phyloP scores from a whole-genome alignment of 2,329 filamentous ascomycete species.

The Alternaria longipes region DNA sequence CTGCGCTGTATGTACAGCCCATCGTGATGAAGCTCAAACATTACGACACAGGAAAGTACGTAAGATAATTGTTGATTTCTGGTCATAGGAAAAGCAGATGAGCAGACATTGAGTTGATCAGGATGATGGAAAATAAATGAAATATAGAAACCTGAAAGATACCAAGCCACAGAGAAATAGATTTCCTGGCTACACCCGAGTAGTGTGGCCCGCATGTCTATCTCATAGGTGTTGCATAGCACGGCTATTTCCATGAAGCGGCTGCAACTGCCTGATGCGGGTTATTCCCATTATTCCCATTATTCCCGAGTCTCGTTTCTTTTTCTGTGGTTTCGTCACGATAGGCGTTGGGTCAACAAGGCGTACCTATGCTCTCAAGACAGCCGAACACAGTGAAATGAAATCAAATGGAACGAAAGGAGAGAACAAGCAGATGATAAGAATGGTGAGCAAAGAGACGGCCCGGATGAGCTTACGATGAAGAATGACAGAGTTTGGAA shows the following conservation, averaged over 20 bases:
- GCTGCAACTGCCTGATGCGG: too few relatives aligned
- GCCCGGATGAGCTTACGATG: not conserved
- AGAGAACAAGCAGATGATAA: not conserved
- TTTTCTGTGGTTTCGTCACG: too few relatives aligned
- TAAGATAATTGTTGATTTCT: not conserved
- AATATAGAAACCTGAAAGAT: not conserved
- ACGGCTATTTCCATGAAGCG: too few relatives aligned
- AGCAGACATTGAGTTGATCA: not conserved
- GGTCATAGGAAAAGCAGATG: not conserved
- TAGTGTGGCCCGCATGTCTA: too few relatives aligned
- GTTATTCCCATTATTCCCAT: too few relatives aligned
- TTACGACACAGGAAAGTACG: not conserved
- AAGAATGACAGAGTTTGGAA: not conserved
- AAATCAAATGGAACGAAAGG: not conserved
- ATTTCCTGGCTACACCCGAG: not conserved
- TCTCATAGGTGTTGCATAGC: too few relatives aligned
- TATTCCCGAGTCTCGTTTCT: too few relatives aligned
- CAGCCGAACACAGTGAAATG: not conserved
- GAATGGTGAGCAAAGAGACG: not conserved
- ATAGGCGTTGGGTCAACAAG: not conserved
- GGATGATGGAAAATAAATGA: not conserved
- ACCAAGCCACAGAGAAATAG: not conserved
- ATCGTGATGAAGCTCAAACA: not conserved
- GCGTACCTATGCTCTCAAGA: not conserved
- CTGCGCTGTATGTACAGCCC: not conserved